Evolutionary conservation across 495 filamentous ascomycete species (phyloP), one percentile per base, ranked within the genome.

Genomic region (Xylaria longipes): DNA sequence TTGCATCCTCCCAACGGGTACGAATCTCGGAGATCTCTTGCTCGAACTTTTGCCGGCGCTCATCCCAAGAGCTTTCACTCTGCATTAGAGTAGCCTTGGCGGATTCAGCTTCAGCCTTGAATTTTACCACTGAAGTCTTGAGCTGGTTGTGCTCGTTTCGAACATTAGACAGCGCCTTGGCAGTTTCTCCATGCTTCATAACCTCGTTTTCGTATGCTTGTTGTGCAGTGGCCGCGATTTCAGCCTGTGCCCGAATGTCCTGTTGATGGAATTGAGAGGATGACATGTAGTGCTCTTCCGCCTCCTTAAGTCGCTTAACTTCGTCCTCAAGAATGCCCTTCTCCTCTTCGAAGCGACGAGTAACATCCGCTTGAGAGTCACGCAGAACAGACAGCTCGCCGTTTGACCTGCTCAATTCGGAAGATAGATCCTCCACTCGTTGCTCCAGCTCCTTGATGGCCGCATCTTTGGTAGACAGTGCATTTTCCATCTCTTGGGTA

Each of bases 131-230:
- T 52, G 97, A 88, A 0, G 92, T 90, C 80, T 91, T 93, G 57
- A 98, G 82, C 58, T 94, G 84, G 75, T 97, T 94, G 79, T 92
- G 86, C 73, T 98, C 94, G 11, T 82, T 84, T 48, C 97, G 92
- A 61, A 97, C 83, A 50, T 85, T 86, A 70, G 97, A 93, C 31
- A 98, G 81, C 25, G 88, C 85, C 81, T 94, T 93, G 1, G 95
- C 93, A 20, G 97, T 95, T 71, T 97, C 94, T 3, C 94, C 95
- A 78, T 99, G 97, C 80, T 95, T 97, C 75, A 97, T 89, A 1
- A 98, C 86, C 75, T 98, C 97, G 64, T 87, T 89, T 78, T 99
- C 97, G 75, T 99, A 99, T 71, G 95, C 94, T 73, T 97, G 91
- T 78, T 98, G 97, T 8, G 96, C 94, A 77, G 93, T 92, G 66